Base-by-base conservation (phyloP, 73 alveolate species). In the Paramecium biaurelia region DNA sequence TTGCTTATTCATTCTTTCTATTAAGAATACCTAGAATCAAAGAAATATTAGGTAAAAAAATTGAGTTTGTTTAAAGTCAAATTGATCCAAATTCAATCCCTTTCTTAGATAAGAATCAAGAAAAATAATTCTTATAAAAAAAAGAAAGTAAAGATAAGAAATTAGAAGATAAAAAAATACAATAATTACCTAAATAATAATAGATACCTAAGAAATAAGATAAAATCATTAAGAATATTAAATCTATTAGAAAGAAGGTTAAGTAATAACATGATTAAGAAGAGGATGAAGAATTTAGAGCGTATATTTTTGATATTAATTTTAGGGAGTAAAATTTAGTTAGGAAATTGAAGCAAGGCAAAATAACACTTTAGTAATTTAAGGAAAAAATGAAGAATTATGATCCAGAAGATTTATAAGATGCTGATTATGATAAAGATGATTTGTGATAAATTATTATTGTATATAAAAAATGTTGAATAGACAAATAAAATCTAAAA, bases 11-110 rank as follows among this genome's bases (percentile, higher is more conserved):
- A 57, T 97, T 97, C 94, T 95, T 92, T 84, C 93, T 99, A 63
- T 93, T 99, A 72, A 92, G 99, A 42, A 92, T 98, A 11, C 99
- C 99, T 4, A 93, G 99, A 84, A 96, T 99, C 85, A 98, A 98
- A 95, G 99, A 99, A 95, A 98, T 98, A 93, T 92, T 97, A 58
- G 96, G 98, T 43, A 96, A 97, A 85, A 92, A 92, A 47, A 47
- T 38, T 38, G n/a, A 38, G 14, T 38, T 38, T 38, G 47, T 7
- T 7, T 38, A 38, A 38, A 38, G 47, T 38, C 47, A 6, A 2
- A 38, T 98, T 53, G 98, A 94, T 68, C 96, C 98, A 5, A 96
- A 95, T 11, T 92, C 89, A 3, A 95, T 98, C 37, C 94, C 95
- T 0, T 98, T 97, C 93, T 72, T 94, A 68, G 99, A 98, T 92